phyloP scores from a whole-genome alignment of 1,284 basidiomycete genomes.

The Rhodotorula sp. region DNA sequence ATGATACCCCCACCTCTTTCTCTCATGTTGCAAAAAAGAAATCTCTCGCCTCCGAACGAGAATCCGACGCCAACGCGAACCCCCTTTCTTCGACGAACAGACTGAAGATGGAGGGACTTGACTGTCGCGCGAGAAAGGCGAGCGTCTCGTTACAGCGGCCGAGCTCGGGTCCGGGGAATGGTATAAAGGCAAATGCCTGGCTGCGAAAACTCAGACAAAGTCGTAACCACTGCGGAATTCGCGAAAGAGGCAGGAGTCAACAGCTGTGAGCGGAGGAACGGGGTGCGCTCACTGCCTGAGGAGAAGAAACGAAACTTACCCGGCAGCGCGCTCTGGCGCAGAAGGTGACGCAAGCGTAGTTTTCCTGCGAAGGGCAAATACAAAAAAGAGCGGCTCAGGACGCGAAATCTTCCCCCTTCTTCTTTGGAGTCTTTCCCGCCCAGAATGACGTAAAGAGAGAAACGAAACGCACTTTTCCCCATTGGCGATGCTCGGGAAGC shows the following conservation, averaged over 20 bases:
- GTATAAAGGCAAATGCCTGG: too few species aligned
- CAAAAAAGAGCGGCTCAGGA: too few species aligned
- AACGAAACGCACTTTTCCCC: constrained; percentile 68
- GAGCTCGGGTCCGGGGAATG: too few species aligned
- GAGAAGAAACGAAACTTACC: not conserved
- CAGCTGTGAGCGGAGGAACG: not conserved
- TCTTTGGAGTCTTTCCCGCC: too few species aligned
- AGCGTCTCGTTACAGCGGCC: not conserved
- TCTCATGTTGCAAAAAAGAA: not conserved
- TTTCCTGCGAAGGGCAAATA: constrained; percentile 25
- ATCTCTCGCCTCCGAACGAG: not conserved
- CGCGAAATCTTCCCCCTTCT: too few species aligned
- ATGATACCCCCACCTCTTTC: not conserved
- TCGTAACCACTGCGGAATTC: constrained; percentile 28
- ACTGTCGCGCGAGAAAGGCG: too few species aligned
- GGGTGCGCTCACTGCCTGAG: too few species aligned
- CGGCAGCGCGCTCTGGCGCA: constrained; percentile 34
- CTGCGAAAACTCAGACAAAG: constrained; percentile 23
- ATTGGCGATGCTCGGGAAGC: constrained; percentile 93
- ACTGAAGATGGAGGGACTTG: too few species aligned
- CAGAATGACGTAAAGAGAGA: not conserved
- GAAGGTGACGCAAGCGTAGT: constrained; percentile 39
- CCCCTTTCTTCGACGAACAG: not conserved
- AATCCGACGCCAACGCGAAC: not conserved
- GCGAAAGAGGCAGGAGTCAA: too few species aligned